Evolutionary conservation across 306 rosid species (phyloP).

Genomic region (Cucurbita ficifolia): DNA sequence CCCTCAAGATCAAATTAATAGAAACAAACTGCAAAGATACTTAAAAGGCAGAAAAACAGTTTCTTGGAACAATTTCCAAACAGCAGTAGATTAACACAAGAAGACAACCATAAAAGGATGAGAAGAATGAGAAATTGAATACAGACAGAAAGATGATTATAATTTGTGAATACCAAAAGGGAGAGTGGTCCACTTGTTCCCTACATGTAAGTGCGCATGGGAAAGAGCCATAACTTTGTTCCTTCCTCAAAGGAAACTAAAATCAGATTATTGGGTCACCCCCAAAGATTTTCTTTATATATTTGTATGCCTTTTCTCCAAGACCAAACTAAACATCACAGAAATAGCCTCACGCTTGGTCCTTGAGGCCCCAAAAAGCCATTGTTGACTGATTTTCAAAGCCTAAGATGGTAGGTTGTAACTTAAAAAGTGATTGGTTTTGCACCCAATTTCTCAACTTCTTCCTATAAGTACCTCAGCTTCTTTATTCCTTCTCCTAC

Average conservation of each 20-base stretch:
- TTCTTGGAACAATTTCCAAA: background rate
- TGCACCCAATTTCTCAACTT: background rate
- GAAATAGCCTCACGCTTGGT: background rate
- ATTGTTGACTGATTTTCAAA: background rate
- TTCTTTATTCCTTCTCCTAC: background rate
- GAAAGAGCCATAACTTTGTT: constrained; percentile 9
- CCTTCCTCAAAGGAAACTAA: background rate
- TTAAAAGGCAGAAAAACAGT: background rate
- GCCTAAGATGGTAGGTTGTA: background rate
- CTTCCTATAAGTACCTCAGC: constrained; percentile 7
- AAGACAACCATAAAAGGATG: background rate
- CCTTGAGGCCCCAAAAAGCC: background rate
- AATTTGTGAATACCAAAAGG: background rate
- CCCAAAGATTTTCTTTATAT: background rate
- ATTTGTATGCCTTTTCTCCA: background rate
- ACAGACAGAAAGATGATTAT: background rate
- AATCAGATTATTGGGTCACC: background rate
- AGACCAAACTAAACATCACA: background rate
- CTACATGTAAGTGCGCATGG: constrained; percentile 10
- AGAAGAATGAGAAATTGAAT: background rate
- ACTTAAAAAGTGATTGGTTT: background rate
- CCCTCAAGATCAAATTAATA: background rate
- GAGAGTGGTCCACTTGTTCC: constrained; percentile 2
- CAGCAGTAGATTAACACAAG: background rate
- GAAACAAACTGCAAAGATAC: background rate